Conservation (phyloP, 768 basidiomycete species). For the Holtermanniella nyarrowii region DNA sequence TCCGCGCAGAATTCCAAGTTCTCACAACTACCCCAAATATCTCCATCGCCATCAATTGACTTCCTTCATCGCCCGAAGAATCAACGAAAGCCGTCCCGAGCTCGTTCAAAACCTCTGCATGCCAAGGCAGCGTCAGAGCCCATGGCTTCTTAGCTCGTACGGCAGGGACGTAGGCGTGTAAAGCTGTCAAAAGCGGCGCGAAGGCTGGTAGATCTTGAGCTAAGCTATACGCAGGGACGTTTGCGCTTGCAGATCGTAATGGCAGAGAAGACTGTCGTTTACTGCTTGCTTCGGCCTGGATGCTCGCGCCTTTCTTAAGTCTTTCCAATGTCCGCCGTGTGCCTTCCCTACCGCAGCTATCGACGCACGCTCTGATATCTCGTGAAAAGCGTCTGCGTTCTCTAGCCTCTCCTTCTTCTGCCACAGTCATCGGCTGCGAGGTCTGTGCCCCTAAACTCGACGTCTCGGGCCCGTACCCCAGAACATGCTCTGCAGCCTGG, state of each 20-base stretch:
- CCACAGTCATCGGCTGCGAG: conserved; percentile 3
- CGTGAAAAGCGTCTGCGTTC: conserved; percentile 29
- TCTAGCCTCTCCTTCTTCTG: conserved; percentile 26
- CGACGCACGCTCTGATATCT: conserved; percentile 26
- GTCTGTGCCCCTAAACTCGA: background rate
- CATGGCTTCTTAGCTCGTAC: conserved; percentile 27
- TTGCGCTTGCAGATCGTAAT: background rate
- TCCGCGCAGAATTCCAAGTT: conserved; percentile 23
- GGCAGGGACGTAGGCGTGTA: conserved; percentile 27
- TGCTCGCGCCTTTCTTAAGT: background rate
- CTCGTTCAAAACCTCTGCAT: conserved; percentile 26
- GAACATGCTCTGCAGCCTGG: conserved; percentile 25
- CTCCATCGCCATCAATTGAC: conserved; percentile 28
- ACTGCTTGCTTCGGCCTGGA: background rate
- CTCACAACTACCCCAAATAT: conserved; percentile 27
- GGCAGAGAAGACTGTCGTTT: background rate
- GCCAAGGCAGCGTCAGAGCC: conserved; percentile 32
- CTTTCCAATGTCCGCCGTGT: conserved; percentile 13
- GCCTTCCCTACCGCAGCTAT: conserved; percentile 27
- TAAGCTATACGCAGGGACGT: conserved; percentile 3
- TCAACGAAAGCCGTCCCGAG: conserved; percentile 19
- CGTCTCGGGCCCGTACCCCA: conserved; percentile 10
- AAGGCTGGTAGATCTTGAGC: conserved; percentile 25
- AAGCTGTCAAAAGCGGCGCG: conserved; percentile 25
- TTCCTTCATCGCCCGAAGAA: conserved; percentile 13